Evolutionary conservation across 306 rosid genomes (phyloP).

Genomic region (Vigna hirtella): DNA sequence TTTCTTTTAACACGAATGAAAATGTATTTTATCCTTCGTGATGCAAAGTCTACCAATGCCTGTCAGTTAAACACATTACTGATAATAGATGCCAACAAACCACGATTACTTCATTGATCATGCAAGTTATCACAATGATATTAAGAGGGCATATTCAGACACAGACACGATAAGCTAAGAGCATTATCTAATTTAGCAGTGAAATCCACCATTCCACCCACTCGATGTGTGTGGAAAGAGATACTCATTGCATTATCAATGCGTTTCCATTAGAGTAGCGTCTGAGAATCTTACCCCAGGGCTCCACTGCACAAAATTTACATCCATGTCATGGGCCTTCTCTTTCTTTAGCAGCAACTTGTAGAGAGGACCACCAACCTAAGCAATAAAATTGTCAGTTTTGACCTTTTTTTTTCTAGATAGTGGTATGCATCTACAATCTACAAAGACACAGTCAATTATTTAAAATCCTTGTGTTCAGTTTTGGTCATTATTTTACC

Average conservation of each 20-base stretch:
- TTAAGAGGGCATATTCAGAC: conserved; percentile 13
- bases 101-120: neutral
- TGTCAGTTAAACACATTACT: neutral
- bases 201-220: conserved; percentile 37
- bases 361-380: conserved; percentile 76
- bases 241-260: conserved; percentile 19
- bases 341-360: conserved; percentile 76
- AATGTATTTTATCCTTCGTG: conserved; percentile 21
- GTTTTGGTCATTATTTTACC: conserved; percentile 39
- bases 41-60: conserved; percentile 21
- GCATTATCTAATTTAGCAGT: conserved; percentile 27
- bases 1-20: neutral
- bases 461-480: conserved; percentile 25
- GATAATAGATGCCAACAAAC: neutral
- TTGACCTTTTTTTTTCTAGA: conserved; percentile 8
- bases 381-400: conserved; percentile 33
- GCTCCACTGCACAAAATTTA: conserved; percentile 90
- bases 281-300: conserved; percentile 76
- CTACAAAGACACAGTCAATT: neutral
- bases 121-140: conserved; percentile 24
- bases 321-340: conserved; percentile 81
- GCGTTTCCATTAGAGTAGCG: conserved; percentile 35
- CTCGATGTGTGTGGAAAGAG: conserved; percentile 15
- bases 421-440: conserved; percentile 39
- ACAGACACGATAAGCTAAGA: conserved; percentile 20